A percentile compares a stretch with the other conserved stretches of the same genome.
These are phyloP conservation scores for Diplogelasinospora grovesii DNA, from an alignment of 495 filamentous ascomycete genomes.

Conservation along the genomic window DNA sequence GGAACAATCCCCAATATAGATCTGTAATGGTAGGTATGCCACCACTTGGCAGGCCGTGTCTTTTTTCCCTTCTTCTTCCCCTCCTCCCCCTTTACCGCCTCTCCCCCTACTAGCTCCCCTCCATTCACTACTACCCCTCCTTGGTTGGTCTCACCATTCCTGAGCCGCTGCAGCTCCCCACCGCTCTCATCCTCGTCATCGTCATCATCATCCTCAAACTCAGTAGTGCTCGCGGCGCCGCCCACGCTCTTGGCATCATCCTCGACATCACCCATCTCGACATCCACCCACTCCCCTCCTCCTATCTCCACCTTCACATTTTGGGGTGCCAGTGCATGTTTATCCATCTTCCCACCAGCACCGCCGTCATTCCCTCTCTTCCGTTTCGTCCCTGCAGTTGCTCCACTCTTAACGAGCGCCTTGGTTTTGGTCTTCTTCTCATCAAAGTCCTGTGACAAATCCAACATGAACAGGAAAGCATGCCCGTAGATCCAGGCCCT, in stretches of 20 bases:
- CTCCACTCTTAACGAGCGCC: conserved; percentile 12
- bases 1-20: conserved; percentile 85
- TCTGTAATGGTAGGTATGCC: conserved; percentile 85
- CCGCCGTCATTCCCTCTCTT: conserved; percentile 47
- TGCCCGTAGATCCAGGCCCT: conserved; percentile 82
- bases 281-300: conserved; percentile 29
- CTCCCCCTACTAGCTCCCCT: conserved; percentile 25
- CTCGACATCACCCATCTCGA: conserved; percentile 32
- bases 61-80: conserved; percentile 15
- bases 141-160: too few relatives aligned
- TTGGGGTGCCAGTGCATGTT: conserved; percentile 29
- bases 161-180: conserved; percentile 35
- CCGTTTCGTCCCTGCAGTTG: conserved; percentile 42
- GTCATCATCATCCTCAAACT: conserved; percentile 38
- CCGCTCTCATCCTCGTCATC: conserved; percentile 38
- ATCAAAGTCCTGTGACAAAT: conserved; percentile 66
- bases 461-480: conserved; percentile 89
- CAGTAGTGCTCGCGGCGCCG: conserved; percentile 27
- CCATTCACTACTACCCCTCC: too few relatives aligned
- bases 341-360: conserved; percentile 54
- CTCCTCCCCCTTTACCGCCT: conserved; percentile 17
- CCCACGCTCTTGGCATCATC: conserved; percentile 35
- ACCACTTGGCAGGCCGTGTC: conserved; percentile 41
- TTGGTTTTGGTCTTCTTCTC: conserved; percentile 10
- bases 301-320: conserved; percentile 34